These are phyloP conservation scores for Kregervanrija pseudodelftensis DNA, from an alignment of 805 yeast species.

Conservation along the genomic window DNA sequence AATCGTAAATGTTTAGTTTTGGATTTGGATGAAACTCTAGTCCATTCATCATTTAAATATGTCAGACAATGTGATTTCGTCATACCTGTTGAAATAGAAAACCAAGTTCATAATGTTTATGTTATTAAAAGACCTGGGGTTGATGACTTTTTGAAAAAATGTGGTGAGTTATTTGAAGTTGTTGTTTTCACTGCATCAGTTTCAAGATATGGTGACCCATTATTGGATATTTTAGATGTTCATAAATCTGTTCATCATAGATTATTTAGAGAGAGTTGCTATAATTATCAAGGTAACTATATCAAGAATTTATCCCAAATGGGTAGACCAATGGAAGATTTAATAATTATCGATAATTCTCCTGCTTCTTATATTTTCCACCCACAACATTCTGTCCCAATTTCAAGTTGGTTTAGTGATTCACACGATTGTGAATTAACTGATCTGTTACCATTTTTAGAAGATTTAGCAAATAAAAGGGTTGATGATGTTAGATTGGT, in stretches of 20 bases:
- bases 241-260: constrained; percentile 77
- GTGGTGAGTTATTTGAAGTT: constrained; percentile 85
- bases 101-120: constrained; percentile 86
- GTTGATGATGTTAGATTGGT: constrained; percentile 85
- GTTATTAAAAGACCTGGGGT: constrained; percentile 98
- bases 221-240: constrained; percentile 81
- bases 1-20: constrained; percentile 80
- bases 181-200: constrained; percentile 97
- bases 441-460: constrained; percentile 85
- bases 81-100: constrained; percentile 94
- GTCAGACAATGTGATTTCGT: constrained; percentile 92
- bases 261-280: constrained; percentile 89
- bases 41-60: constrained; percentile 90
- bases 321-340: constrained; percentile 82
- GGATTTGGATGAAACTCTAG: constrained; percentile 93
- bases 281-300: constrained; percentile 87
- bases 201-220: constrained; percentile 91
- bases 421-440: constrained; percentile 92
- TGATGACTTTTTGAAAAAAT: constrained; percentile 78
- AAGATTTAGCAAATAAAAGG: constrained; percentile 64
- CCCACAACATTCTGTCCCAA: constrained; percentile 96
- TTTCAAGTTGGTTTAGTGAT: constrained; percentile 97
- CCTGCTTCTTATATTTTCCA: constrained; percentile 98
- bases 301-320: constrained; percentile 90
- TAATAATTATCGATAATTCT: constrained; percentile 90